Evolutionary conservation across 2,329 filamentous ascomycete species (phyloP), one percentile per base, ranked within the genome.

Genomic region (Xylariaceae sp.): DNA sequence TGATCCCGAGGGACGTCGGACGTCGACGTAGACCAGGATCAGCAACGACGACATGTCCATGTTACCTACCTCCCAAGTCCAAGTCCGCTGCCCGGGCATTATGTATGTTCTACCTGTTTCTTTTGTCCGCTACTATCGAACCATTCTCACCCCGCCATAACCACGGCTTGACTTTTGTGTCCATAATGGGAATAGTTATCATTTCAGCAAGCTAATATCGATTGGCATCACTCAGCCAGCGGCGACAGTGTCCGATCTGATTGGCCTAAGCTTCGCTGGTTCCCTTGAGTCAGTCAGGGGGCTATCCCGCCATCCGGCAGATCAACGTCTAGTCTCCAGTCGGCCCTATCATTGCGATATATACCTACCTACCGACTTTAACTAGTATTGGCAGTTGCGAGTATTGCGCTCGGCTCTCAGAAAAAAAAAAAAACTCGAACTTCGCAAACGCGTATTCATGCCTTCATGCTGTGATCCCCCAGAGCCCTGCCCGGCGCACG

Each of bases 41-140:
- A 59, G 59, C 52, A 50, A 49, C 42, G 34, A 18, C 53, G 53
- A 56, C 51, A 58, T 56, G 55, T 57, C 35, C 49, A 51, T 23
- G 23, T 17, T 51, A 9, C 49, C 48, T 50, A 8, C 48, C 18
- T 13, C 48, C 6, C 48, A 7, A 50, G 17, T 17, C 7, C 10
- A 50, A 10, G 18, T 51, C 5, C 30, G n/a, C 42, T 13, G 11
- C n/a, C 42, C 13, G 42, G 42, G 10, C 42, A 45, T n/a, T 45
- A 45, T 45, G 49, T 35, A 51, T 35, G 49, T 35, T 23, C 49
- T 30, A 50, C 48, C 7, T 50, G 9, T 58, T 64, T 62, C 55
- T 60, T 62, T 64, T 64, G 60, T 35, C 55, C 47, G 54, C 55
- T 62, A 60, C 59, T 64, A 64, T 64, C 62, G 60, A 64, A 61